Base-by-base conservation (phyloP, 805 yeast species). In the Starmerella scarabaei region DNA sequence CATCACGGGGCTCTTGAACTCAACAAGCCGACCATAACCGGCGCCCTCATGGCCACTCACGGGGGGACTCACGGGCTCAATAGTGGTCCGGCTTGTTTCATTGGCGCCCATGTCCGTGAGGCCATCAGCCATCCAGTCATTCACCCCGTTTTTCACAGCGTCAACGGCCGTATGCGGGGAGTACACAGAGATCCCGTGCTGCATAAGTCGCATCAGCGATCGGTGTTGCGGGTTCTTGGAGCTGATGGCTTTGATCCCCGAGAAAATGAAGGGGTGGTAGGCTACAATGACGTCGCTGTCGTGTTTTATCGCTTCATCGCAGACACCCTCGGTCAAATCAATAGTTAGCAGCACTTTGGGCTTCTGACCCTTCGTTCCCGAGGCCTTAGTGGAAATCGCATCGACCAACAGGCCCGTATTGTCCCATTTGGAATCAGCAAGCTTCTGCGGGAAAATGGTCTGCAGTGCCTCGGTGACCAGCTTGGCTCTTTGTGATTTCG, bases 111-210 rank as follows among this genome's bases (percentile, higher is more conserved):
- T 15, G 0, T 58, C 53, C 3, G 71, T 53, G 5, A 79, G 60
- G 2, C 82, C 81, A 29, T 71, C 73, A 1, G 73, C 80, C 31
- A 91, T 66, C 80, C 94, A 91, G 57, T 85, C 97, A 51, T 91
- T 91, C 46, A 91, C 95, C 18, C 98, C 98, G n/a, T 79, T 80
- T 11, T 61, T 59, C 8, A 91, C 91, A 19, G 96, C 88, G 60
- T 91, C 98, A 3, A 91, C 80, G 0, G 97, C 85, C 1, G 98
- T 88, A 56, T 91, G 99, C 20, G 99, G 98, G 40, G 79, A 79
- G 58, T 91, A 91, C 1, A 91, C 98, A 36, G 85, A 73, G 41
- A 91, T 72, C n/a, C 82, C 80, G 43, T 75, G 69, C 48, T 75
- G 77, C 38, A 84, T 77, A 52, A 91, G 67, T 40, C 71, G 69